These are phyloP conservation scores for Capronia epimyces DNA, from an alignment of 2,329 filamentous ascomycete species.

Conservation along the genomic window DNA sequence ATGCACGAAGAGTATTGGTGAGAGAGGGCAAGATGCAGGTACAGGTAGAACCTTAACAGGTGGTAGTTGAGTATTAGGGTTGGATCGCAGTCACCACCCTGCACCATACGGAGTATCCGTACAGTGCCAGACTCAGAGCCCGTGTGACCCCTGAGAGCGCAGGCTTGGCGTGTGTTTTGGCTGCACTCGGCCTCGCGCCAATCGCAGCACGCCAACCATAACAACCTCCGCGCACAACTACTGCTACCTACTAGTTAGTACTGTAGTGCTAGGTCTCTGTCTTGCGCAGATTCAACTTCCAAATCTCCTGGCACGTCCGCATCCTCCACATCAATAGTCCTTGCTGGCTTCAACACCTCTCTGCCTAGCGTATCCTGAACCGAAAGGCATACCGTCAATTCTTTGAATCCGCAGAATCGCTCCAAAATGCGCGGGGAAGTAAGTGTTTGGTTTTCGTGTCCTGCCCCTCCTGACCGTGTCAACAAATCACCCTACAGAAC, in stretches of 20 bases:
- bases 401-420: background rate
- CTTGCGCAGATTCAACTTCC: background rate
- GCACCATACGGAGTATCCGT: too few species aligned
- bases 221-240: conserved; percentile 11
- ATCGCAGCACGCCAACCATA: conserved; percentile 8
- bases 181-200: conserved; percentile 14
- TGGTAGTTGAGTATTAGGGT: too few species aligned
- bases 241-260: too few species aligned
- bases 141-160: background rate
- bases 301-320: conserved; percentile 4
- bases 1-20: too few species aligned
- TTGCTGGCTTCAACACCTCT: background rate
- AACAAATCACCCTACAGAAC: conserved; percentile 8
- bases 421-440: conserved; percentile 22
- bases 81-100: too few species aligned
- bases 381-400: background rate
- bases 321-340: conserved; percentile 7
- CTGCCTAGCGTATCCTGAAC: background rate
- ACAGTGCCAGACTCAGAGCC: too few species aligned
- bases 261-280: too few species aligned
- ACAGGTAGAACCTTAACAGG: too few species aligned
- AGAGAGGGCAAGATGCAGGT: too few species aligned
- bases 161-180: conserved; percentile 12
- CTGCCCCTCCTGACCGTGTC: conserved; percentile 14
- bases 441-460: conserved; percentile 11